Base-by-base conservation (phyloP, 2,329 filamentous ascomycete genomes). In the Exophiala bonariae region DNA sequence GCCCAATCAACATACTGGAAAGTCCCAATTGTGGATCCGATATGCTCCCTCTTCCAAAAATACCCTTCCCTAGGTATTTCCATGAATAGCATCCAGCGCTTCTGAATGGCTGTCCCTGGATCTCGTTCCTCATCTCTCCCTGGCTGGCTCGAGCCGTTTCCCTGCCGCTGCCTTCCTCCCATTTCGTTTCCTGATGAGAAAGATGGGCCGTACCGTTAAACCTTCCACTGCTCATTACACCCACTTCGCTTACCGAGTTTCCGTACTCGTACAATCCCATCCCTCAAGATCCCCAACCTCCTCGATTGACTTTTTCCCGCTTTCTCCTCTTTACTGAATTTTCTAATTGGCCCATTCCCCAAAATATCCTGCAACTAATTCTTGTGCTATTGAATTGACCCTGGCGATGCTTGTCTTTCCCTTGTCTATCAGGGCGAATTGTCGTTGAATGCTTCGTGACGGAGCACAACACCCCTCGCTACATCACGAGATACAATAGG, bases 81-180 rank as follows among this genome's bases (percentile, higher is more conserved):
- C 32, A 33, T 47, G 44, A 54, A 54, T 50, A 54, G 50, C 42
- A 48, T 43, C 51, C 37, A 32, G 47, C 47, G 51, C 44, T 44
- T 43, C 41, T 50, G 16, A 50, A 26, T 26, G 23, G 23, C 6
- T 26, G 23, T 26, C 11, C 23, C 51, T 54, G 47, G 43, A 44
- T 48, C 40, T 39, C 16, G 11, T 10, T 19, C 35, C 11, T 23
- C 20, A 10, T 13, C 26, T 30, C 33, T 33, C 18, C 40, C 36
- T 48, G 16, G 9, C 38, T 19, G 52, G 48, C 52, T 46, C 48
- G 48, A 47, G 48, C 52, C 52, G 52, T 45, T 32, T 42, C 36
- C 47, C 42, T 44, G 36, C 44, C 41, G 18, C 23, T 17, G 22
- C 9, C 14, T 31, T 37, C 41, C 37, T 48, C 44, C 42, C 50